phyloP scores from a whole-genome alignment of 805 yeast species.

The Metschnikowia vanudenii region DNA sequence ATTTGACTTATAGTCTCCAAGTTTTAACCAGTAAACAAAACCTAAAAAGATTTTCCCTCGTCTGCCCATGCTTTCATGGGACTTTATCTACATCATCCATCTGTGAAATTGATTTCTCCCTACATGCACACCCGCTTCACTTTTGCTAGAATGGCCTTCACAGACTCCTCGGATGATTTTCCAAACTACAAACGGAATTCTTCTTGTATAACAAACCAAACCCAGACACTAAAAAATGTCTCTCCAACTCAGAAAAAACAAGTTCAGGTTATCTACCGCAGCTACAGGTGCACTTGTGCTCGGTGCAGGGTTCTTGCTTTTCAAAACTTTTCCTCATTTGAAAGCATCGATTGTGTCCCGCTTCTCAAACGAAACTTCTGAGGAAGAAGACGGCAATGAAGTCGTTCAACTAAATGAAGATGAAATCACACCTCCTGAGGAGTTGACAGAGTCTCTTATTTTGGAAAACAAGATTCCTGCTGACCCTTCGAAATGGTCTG shows the following conservation, averaged over 20 bases:
- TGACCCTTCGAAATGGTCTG: slow-evolving; percentile 7
- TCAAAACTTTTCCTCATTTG: slow-evolving; percentile 53
- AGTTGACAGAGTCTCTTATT: slow-evolving; percentile 7
- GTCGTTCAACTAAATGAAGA: slow-evolving; percentile 8
- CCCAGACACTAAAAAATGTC: slow-evolving; percentile 18
- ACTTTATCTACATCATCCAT: too few relatives aligned
- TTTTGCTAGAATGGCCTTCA: too few relatives aligned
- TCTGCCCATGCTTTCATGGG: too few relatives aligned
- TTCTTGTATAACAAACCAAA: neutral
- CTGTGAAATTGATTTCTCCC: too few relatives aligned
- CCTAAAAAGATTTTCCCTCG: too few relatives aligned
- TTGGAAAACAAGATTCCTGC: slow-evolving; percentile 8
- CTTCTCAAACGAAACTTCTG: slow-evolving; percentile 11
- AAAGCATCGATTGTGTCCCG: slow-evolving; percentile 25
- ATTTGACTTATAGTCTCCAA: too few relatives aligned
- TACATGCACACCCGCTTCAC: too few relatives aligned
- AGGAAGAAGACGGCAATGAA: slow-evolving; percentile 14
- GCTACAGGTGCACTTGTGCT: slow-evolving; percentile 43
- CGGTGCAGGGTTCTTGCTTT: slow-evolving; percentile 42
- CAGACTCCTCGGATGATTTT: slow-evolving; percentile 3
- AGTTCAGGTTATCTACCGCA: slow-evolving; percentile 21
- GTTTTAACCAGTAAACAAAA: too few relatives aligned
- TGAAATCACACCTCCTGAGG: neutral
- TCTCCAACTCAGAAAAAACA: slow-evolving; percentile 22
- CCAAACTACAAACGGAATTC: neutral